Percentiles rank a stretch among this genome's conserved stretches.
These are phyloP conservation scores for Gymnopus androsaceus DNA, from an alignment of 1,284 basidiomycete genomes.

Conservation along the genomic window DNA sequence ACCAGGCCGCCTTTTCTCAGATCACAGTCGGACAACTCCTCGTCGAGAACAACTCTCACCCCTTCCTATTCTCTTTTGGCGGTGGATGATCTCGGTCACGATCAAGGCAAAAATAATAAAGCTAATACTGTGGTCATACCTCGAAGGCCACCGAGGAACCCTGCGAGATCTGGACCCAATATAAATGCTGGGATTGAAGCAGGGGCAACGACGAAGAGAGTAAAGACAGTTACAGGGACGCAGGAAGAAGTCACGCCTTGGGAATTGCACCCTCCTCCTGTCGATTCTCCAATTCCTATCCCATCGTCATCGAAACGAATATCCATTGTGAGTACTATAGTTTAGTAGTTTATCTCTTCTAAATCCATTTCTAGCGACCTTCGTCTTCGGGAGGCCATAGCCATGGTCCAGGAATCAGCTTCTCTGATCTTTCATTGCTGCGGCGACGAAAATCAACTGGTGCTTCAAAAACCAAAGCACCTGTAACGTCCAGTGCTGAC, in stretches of 20 bases:
- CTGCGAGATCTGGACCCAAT: constrained; percentile 12
- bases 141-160: constrained; percentile 27
- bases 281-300: constrained; percentile 19
- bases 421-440: constrained; percentile 16
- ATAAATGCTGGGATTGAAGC: constrained; percentile 9
- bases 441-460: constrained; percentile 22
- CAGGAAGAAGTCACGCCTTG: constrained; percentile 38
- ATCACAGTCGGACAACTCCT: constrained; percentile 11
- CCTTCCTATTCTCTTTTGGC: not conserved
- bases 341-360: not conserved
- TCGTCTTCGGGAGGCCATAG: constrained; percentile 11
- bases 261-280: constrained; percentile 39
- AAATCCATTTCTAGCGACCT: constrained; percentile 8
- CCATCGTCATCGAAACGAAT: constrained; percentile 1
- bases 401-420: constrained; percentile 13
- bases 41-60: not conserved
- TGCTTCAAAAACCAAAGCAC: constrained; percentile 10
- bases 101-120: not conserved
- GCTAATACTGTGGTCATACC: not conserved
- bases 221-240: constrained; percentile 28
- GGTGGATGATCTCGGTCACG: not conserved
- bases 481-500: not conserved
- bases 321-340: not conserved
- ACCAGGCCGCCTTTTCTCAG: constrained; percentile 6
- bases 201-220: not conserved